Evolutionary conservation across 2,329 filamentous ascomycete species (phyloP), one percentile per base, ranked within the genome.

Genomic region (Diaporthe caulivora): DNA sequence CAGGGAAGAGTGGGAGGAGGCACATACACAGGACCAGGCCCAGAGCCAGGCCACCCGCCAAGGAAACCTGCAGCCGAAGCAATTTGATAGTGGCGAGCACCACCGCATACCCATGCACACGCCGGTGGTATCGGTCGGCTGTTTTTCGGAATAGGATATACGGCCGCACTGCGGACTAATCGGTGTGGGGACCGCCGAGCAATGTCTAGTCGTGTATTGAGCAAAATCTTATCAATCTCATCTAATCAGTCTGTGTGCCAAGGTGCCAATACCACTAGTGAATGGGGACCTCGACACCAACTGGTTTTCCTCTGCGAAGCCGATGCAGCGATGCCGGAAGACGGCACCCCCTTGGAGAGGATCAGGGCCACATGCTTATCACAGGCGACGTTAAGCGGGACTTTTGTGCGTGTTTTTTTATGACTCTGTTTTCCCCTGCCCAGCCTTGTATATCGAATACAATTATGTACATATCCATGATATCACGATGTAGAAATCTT

Each of bases 211-310:
- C 29, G 29, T 58, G 34, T 42, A 13, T 40, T 40, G 37, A 40
- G 37, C 37, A 40, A 58, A 42, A 58, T 58, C 55, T 58, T 58
- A 58, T 58, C 55, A 58, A 58, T 58, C 55, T 58, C 55, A 58
- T 58, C 55, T 58, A 42, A 58, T 58, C 55, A 58, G 24, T 58
- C 55, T 26, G 34, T 11, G 7, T 15, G n/a, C 55, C 34, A 42
- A 42, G 55, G n/a, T 58, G 55, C 55, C 34, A 24, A 58, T 3
- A 40, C 34, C 34, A 42, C 5, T 58, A 58, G 55, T 58, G 55
- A 58, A 40, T 40, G 55, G 34, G 34, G 15, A 37, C 34, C 24
- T 58, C 55, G 24, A 42, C 34, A 15, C 55, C 31, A 57, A 57
- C 54, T n/a, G 4, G 54, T 57, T 37, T 57, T 57, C 54, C 18